Evolutionary conservation across 1,284 basidiomycete species (phyloP), one percentile per base, ranked within the genome.

Genomic region (Cyathus olla): DNA sequence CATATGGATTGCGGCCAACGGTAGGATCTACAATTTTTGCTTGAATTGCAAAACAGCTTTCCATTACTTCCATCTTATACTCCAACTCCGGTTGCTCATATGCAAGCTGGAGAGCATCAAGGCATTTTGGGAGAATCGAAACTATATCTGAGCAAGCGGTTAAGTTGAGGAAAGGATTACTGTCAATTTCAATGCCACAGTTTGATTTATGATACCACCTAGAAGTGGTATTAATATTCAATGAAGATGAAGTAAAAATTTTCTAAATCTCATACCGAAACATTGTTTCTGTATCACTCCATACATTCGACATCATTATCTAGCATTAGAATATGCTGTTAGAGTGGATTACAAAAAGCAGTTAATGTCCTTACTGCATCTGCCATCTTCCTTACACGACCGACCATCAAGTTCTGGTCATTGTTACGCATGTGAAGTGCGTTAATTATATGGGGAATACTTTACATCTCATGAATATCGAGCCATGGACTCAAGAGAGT

Each of bases 171-270:
- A 50, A 50, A 19, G 27, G 17, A 50, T 50, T 50, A 19, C 48
- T 26, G n/a, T 50, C 48, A 8, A 19, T 5, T 9, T 26, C 27
- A 26, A 22, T 9, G 27, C 26, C 27, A 19, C 48, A 50, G 27
- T 50, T 50, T 50, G 48, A 50, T 28, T 50, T 22, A 26, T 50
- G 48, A 22, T 26, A 26, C 48, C 48, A 50, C n/a, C 48, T 50
- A 24, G 26, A 50, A 13, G 9, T 24, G 5, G 9, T 9, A 26
- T 24, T 10, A 8, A 26, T 26, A 50, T 28, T 28, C 27, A 28
- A 26, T 8, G 10, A 10, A 19, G 10, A 6, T 28, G 48, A 26
- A 22, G 22, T 22, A 35, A 13, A 9, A 5, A 8, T 22, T 50
- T 19, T 8, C 19, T 6, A 46, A 8, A 50, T 6, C 10, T 9